Evolutionary conservation across 192 early-diverging fungal species (phyloP).

Genomic region (Lobosporangium transversale): DNA sequence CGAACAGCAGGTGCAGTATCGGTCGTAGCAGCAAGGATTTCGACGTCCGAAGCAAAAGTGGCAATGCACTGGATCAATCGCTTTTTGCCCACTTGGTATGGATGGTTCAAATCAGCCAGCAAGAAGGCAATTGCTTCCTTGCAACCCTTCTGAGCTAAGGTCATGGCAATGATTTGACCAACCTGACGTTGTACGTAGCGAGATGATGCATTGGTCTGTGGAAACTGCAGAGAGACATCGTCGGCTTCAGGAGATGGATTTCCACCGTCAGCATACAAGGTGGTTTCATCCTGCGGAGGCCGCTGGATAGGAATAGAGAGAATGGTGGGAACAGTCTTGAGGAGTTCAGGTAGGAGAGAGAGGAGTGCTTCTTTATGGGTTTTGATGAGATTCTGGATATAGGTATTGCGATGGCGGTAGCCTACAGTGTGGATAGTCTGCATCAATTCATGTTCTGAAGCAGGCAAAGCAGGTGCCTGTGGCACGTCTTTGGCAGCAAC

Average conservation of each 20-base stretch:
- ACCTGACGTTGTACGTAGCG: conserved; percentile 27
- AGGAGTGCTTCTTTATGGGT: conserved; percentile 12
- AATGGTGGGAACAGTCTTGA: conserved; percentile 16
- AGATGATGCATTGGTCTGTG: conserved; percentile 37
- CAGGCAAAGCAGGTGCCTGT: conserved; percentile 10
- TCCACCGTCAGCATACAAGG: conserved; percentile 32
- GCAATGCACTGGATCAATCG: conserved; percentile 20
- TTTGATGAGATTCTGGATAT: conserved; percentile 7
- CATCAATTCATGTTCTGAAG: conserved; percentile 22
- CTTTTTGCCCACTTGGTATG: conserved; percentile 34
- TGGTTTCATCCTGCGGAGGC: conserved; percentile 12
- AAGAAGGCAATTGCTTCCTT: conserved; percentile 12
- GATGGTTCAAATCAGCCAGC: conserved; percentile 20
- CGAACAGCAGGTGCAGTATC: conserved; percentile 26
- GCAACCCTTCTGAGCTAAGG: conserved; percentile 11
- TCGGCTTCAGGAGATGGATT: conserved; percentile 31
- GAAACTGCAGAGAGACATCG: conserved; percentile 6
- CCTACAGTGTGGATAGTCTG: conserved; percentile 5
- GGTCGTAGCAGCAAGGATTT: conserved; percentile 13
- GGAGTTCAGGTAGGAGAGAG: conserved; percentile 16
- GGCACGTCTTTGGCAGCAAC: not conserved
- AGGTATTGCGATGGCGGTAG: conserved; percentile 17
- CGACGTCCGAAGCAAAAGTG: conserved; percentile 17
- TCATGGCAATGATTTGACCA: conserved; percentile 18
- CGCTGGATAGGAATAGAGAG: conserved; percentile 9